Evolutionary conservation across 2,329 filamentous ascomycete species (phyloP).

Genomic region (Paraphoma sp.): DNA sequence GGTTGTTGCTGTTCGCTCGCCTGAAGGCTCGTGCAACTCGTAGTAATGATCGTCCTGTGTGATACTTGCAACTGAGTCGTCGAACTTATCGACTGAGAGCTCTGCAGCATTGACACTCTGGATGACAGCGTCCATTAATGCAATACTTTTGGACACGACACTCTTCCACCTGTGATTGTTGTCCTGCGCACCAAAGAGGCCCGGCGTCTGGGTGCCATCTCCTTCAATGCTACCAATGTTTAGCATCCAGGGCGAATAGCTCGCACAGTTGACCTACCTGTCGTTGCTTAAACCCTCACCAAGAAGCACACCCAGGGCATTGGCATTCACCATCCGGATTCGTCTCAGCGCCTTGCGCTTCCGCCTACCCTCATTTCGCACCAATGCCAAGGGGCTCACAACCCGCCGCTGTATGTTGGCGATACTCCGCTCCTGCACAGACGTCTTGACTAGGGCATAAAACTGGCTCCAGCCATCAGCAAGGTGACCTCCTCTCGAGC

Average conservation of each 20-base stretch:
- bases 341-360: conserved; percentile 76
- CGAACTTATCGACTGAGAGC: conserved; percentile 60
- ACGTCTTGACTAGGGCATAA: conserved; percentile 80
- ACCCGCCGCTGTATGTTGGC: conserved; percentile 73
- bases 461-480: conserved; percentile 65
- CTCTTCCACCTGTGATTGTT: conserved; percentile 69
- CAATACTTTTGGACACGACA: conserved; percentile 79
- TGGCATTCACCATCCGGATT: conserved; percentile 81
- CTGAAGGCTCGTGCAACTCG: conserved; percentile 47
- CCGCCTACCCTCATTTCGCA: conserved; percentile 73
- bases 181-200: conserved; percentile 54
- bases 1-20: conserved; percentile 40
- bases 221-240: conserved; percentile 65
- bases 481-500: conserved; percentile 47
- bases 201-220: conserved; percentile 55
- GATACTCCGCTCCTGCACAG: conserved; percentile 74
- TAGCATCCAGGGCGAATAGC: conserved; percentile 1
- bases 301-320: conserved; percentile 84
- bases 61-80: conserved; percentile 63
- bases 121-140: conserved; percentile 85
- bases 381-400: conserved; percentile 78
- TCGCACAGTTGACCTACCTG: conserved; percentile 29
- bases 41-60: conserved; percentile 59
- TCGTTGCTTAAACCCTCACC: conserved; percentile 77
- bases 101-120: conserved; percentile 72